These are phyloP conservation scores for Kwoniella dendrophila DNA, from an alignment of 768 basidiomycete genomes.

Conservation along the genomic window DNA sequence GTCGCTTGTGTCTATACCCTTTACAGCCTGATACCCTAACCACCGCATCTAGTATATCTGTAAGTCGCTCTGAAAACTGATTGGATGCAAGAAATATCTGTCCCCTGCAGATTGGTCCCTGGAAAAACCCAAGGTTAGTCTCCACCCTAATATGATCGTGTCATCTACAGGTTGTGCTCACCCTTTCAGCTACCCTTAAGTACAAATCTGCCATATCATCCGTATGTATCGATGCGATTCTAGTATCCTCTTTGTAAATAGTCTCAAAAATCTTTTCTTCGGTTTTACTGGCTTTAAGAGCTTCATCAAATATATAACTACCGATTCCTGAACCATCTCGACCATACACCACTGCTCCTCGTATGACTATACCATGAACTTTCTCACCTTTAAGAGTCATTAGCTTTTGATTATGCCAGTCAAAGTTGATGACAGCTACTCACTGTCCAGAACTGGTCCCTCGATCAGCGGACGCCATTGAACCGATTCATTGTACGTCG, in stretches of 20 bases:
- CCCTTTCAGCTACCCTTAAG: slow-evolving; percentile 58
- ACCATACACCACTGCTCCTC: slow-evolving; percentile 60
- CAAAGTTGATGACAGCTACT: slow-evolving; percentile 3
- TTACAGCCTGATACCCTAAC: slow-evolving; percentile 57
- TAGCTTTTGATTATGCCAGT: background rate
- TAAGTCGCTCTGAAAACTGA: slow-evolving; percentile 57
- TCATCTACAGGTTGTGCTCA: slow-evolving; percentile 18
- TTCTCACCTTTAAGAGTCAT: slow-evolving; percentile 27
- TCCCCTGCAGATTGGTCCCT: slow-evolving; percentile 54
- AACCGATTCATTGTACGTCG: slow-evolving; percentile 24
- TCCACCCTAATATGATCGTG: background rate
- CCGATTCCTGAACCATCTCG: slow-evolving; percentile 57
- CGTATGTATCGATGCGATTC: slow-evolving; percentile 57
- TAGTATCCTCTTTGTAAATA: slow-evolving; percentile 42
- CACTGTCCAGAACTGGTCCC: slow-evolving; percentile 30
- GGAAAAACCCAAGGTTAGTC: background rate
- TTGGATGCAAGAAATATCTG: slow-evolving; percentile 59
- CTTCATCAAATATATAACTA: slow-evolving; percentile 54
- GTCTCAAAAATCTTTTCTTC: slow-evolving; percentile 57
- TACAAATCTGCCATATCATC: slow-evolving; percentile 62
- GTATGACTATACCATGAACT: slow-evolving; percentile 60
- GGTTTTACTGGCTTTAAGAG: slow-evolving; percentile 45
- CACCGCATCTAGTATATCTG: slow-evolving; percentile 58
- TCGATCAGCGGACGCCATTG: slow-evolving; percentile 34
- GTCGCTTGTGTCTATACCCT: slow-evolving; percentile 55